Evolutionary conservation across 2,329 filamentous ascomycete genomes (phyloP), one percentile per base, ranked within the genome.

Genomic region (Colletotrichum orbiculare): DNA sequence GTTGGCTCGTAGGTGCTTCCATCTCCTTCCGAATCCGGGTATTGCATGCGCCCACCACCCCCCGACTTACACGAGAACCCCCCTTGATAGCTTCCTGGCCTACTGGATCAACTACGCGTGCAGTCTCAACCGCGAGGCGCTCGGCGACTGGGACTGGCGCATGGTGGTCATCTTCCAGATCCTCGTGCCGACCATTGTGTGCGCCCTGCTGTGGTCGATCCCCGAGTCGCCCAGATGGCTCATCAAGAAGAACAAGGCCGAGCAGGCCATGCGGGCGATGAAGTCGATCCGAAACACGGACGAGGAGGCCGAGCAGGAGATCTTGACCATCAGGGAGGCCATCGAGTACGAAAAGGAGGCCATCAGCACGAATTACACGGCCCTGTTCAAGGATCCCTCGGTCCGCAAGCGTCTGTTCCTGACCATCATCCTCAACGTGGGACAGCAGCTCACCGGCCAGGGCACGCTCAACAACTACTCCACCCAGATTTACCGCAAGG

Each of bases 111-210:
- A 54, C 73, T 91, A 85, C 69, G 88, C 83, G 10, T 87, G 86
- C 73, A 82, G 82, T 34, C 80, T 87, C 70, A 78, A 90, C 75
- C 78, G 80, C 42, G 70, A 78, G 49, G 78, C 70, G 50, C 82
- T 91, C 3, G 89, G 89, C 45, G 81, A 92, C 69, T 91, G 89
- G 89, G 88, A 91, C 75, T 92, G 89, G 89, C 87, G 85, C 70
- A 85, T 91, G 80, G 87, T 92, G 9, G 86, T 91, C 66, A 87
- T 92, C 65, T 91, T 92, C 81, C 90, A 92, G 76, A 80, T 91
- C 50, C 75, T 92, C 12, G 82, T 91, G 13, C 90, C 90, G 1
- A 68, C 83, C 48, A 71, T 91, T 60, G 89, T 92, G 73, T 78
- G 91, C 25, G 67, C 75, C 3, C 81, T 89, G 33, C 79, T 92